Evolutionary conservation across 129 eudicot species (phyloP), one percentile per base, ranked within the genome.

Genomic region (Centaurea solstitialis): DNA sequence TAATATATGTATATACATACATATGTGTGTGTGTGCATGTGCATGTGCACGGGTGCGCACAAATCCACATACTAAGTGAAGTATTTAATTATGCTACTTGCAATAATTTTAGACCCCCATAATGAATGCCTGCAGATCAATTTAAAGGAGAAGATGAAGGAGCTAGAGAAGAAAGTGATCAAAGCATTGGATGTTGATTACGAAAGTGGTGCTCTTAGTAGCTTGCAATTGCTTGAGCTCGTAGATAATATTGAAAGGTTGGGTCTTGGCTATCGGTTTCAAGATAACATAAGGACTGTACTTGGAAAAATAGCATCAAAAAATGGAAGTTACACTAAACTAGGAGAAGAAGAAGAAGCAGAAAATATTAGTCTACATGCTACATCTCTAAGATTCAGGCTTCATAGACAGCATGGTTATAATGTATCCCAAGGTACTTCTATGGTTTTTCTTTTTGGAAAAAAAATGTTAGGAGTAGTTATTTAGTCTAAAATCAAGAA

Each of bases 401-500:
- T 79, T 28, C 39, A 28, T 21, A 70, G 82, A 50, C 82, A 79
- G 20, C 76, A 79, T 70, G 75, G 67, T 13, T 59, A 69, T 69
- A 4, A 53, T 1, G 59, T 70, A 7, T 73, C 82, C 35, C 70
- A 30, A 79, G 82, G 82, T 80, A 72, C 15, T 8, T 75, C 30
- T 5, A 40, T 20, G 11, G 3, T 4, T 72, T 72, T 45, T 2
- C 2, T 13, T 11, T 12, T 45, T 17, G 5, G 5, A 26, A 0
- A 1, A 26, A 26, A 26, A 26, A 26, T 0, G 1, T 26, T 26
- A 26, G 30, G 30, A 26, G 30, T 26, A 26, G 1, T 26, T 26
- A 26, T 26, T 26, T 26, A 26, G 2, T 10, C 13, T 45, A 45
- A 11, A 45, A 9, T 57, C 65, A 15, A 6, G 22, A 57, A 17